Evolutionary conservation across 2,329 filamentous ascomycete species (phyloP).

Genomic region (Apiospora pterosperma): DNA sequence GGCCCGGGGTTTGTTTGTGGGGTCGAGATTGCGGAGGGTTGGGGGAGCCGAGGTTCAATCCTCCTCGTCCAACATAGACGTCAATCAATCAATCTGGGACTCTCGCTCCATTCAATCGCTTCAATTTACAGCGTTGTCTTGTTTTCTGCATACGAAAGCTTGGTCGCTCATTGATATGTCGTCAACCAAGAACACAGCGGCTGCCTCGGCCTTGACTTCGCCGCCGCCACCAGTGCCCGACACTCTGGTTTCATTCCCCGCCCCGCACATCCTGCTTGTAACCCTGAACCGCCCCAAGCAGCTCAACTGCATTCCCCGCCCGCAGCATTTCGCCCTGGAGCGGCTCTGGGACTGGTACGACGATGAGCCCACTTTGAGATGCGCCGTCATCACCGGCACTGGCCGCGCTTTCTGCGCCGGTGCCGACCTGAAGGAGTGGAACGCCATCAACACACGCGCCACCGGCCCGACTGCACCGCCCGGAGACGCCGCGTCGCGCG

Average conservation of each 20-base stretch:
- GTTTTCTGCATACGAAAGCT: neutral
- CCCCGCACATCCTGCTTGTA: slow-evolving; percentile 52
- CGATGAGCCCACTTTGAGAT: slow-evolving; percentile 55
- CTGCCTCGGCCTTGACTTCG: slow-evolving; percentile 26
- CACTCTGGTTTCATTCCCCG: slow-evolving; percentile 46
- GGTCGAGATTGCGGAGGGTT: neutral
- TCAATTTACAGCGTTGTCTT: neutral
- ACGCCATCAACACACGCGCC: slow-evolving; percentile 34
- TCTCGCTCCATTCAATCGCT: neutral
- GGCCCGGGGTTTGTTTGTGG: neutral
- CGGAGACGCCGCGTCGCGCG: neutral
- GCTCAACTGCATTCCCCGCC: slow-evolving; percentile 54
- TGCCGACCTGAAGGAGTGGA: slow-evolving; percentile 66
- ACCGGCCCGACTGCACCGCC: neutral
- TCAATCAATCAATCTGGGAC: neutral
- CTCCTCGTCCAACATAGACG: neutral
- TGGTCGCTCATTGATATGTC: slow-evolving; percentile 14
- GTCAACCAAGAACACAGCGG: slow-evolving; percentile 8
- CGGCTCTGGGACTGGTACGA: slow-evolving; percentile 59
- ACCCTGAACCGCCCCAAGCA: slow-evolving; percentile 56
- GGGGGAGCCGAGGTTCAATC: neutral
- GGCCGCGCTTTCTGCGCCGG: slow-evolving; percentile 67
- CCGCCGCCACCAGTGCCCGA: slow-evolving; percentile 39
- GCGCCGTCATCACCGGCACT: slow-evolving; percentile 60
- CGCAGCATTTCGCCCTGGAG: slow-evolving; percentile 46